phyloP scores from a whole-genome alignment of 2,329 filamentous ascomycete species.

The Hypoxylon sp. region DNA sequence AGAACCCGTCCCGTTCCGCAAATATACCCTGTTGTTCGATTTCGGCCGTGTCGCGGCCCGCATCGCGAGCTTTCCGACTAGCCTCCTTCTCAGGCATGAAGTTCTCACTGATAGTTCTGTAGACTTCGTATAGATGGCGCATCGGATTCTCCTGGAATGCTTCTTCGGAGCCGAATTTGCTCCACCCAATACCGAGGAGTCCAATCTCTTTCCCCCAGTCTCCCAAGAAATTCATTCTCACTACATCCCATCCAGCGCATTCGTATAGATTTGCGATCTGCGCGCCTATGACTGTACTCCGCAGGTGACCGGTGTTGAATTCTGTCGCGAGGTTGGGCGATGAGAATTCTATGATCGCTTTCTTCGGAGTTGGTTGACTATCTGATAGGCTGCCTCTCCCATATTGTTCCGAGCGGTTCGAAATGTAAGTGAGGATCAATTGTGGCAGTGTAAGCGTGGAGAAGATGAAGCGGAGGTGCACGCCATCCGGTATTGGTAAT shows the following conservation, averaged over 20 bases:
- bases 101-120: slow-evolving; percentile 71
- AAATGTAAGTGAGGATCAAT: slow-evolving; percentile 69
- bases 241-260: slow-evolving; percentile 74
- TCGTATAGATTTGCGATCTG: slow-evolving; percentile 75
- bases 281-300: slow-evolving; percentile 77
- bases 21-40: slow-evolving; percentile 56
- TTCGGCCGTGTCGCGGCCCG: slow-evolving; percentile 52
- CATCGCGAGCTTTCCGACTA: slow-evolving; percentile 60
- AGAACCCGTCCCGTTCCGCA: slow-evolving; percentile 66
- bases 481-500: slow-evolving; percentile 65
- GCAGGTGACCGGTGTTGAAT: slow-evolving; percentile 76
- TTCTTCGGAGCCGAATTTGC: slow-evolving; percentile 73
- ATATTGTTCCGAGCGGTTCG: slow-evolving; percentile 66
- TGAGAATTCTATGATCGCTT: slow-evolving; percentile 76
- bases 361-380: slow-evolving; percentile 43
- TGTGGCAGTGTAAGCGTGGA: slow-evolving; percentile 66
- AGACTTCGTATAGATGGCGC: slow-evolving; percentile 75
- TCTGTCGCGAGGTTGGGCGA: slow-evolving; percentile 80
- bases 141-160: slow-evolving; percentile 73
- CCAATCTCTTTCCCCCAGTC: slow-evolving; percentile 79
- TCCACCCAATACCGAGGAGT: slow-evolving; percentile 73
- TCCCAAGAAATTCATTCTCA: slow-evolving; percentile 77
- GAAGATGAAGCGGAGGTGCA: slow-evolving; percentile 75
- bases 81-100: slow-evolving; percentile 67
- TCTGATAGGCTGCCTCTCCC: slow-evolving; percentile 59